Evolutionary conservation across 2,329 filamentous ascomycete genomes (phyloP).

Genomic region (Aspergillus eucalypticola): DNA sequence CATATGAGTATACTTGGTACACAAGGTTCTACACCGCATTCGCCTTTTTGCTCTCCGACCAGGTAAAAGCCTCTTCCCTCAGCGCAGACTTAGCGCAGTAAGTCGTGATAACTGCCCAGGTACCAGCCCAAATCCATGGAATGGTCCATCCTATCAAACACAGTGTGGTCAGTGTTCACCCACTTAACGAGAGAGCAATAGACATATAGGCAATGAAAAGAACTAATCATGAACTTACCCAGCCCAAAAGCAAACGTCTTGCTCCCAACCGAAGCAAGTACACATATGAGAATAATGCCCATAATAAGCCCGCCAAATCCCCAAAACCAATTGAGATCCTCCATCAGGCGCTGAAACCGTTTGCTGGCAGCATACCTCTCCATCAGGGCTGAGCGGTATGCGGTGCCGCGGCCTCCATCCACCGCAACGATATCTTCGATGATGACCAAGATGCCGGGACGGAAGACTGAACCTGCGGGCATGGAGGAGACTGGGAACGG

Average conservation of each 20-base stretch:
- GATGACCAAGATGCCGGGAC: background rate
- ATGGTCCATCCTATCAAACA: background rate
- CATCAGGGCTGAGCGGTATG: background rate
- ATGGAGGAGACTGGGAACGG: constrained; percentile 1
- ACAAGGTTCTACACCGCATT: too few relatives aligned
- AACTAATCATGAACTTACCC: background rate
- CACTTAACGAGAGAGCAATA: background rate
- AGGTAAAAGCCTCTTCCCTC: constrained; percentile 1
- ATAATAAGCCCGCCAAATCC: background rate
- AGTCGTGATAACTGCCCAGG: constrained; percentile 5
- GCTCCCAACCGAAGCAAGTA: background rate
- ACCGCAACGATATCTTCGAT: constrained; percentile 9
- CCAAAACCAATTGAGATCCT: constrained; percentile 4
- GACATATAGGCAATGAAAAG: background rate
- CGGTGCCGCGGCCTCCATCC: background rate
- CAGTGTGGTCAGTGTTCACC: too few relatives aligned
- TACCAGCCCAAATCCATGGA: constrained; percentile 2
- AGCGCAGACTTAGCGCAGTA: constrained; percentile 5
- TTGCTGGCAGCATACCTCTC: background rate
- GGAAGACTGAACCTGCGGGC: background rate
- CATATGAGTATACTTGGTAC: too few relatives aligned
- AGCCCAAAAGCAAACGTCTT: background rate
- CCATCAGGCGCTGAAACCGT: background rate
- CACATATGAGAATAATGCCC: background rate
- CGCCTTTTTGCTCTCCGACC: background rate